Evolutionary conservation across 163 green algal species (phyloP).

Genomic region (Scenedesmus sp.): DNA sequence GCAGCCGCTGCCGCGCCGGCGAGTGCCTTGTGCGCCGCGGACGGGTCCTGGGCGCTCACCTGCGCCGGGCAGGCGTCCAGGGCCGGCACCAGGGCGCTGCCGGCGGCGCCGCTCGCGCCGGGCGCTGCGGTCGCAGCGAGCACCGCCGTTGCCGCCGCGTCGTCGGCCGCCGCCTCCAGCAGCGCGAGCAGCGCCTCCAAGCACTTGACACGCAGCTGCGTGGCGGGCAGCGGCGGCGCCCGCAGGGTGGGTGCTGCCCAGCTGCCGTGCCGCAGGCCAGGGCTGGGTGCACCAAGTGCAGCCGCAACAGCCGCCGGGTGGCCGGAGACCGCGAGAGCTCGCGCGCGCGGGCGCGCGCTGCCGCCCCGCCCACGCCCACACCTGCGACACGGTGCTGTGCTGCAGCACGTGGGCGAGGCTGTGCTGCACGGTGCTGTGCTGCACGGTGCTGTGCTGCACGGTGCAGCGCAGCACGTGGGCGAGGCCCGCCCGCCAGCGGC

Average conservation of each 20-base stretch:
- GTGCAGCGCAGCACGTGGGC: too few relatives aligned
- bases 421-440: too few relatives aligned
- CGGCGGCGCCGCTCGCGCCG: not conserved
- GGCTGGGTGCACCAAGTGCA: too few relatives aligned
- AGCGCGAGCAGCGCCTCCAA: constrained; percentile 4
- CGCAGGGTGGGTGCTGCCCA: too few relatives aligned
- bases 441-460: too few relatives aligned
- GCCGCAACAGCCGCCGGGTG: too few relatives aligned
- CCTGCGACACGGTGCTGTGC: constrained; percentile 40
- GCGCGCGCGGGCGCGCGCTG: not conserved
- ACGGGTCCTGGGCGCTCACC: constrained; percentile 8
- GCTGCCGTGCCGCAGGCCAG: too few relatives aligned
- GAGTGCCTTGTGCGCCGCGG: constrained; percentile 18
- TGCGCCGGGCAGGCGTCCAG: not conserved
- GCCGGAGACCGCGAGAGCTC: not conserved
- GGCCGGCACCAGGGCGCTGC: not conserved
- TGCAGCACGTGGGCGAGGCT: constrained; percentile 20
- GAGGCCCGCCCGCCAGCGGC: constrained; percentile 16
- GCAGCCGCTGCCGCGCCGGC: not conserved
- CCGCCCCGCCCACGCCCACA: not conserved
- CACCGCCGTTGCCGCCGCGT: not conserved
- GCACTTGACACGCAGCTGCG: constrained; percentile 30
- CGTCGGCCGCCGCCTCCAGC: not conserved
- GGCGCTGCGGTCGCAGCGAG: not conserved
- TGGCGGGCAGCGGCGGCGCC: too few relatives aligned